phyloP scores from a whole-genome alignment of 768 basidiomycete genomes.

The Psilocybe cubensis region DNA sequence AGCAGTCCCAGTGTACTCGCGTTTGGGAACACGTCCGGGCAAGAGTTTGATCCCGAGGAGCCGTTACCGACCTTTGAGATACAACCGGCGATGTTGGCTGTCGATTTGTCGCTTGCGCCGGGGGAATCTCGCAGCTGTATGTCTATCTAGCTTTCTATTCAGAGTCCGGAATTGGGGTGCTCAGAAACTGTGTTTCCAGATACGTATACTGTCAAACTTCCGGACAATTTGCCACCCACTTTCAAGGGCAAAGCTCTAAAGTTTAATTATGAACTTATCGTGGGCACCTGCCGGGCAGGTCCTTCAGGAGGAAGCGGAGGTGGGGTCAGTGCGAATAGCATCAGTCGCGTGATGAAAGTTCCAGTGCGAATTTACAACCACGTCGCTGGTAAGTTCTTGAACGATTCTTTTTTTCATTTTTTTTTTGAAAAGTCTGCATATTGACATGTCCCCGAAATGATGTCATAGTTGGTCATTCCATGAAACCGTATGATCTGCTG shows the following conservation, averaged over 20 bases:
- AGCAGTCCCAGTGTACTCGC: slow-evolving; percentile 18
- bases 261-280: slow-evolving; percentile 90
- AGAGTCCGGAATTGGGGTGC: background rate
- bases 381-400: slow-evolving; percentile 63
- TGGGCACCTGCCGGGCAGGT: slow-evolving; percentile 80
- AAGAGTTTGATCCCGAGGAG: slow-evolving; percentile 59
- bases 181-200: slow-evolving; percentile 47
- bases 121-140: slow-evolving; percentile 85
- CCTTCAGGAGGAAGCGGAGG: slow-evolving; percentile 27
- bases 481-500: slow-evolving; percentile 79
- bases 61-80: slow-evolving; percentile 87
- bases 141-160: slow-evolving; percentile 31
- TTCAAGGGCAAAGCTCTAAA: slow-evolving; percentile 82
- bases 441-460: background rate
- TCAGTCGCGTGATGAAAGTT: slow-evolving; percentile 84
- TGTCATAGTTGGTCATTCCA: slow-evolving; percentile 51
- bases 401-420: background rate
- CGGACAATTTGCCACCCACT: slow-evolving; percentile 85
- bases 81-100: slow-evolving; percentile 85
- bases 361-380: slow-evolving; percentile 92
- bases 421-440: background rate
- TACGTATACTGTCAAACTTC: slow-evolving; percentile 77
- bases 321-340: slow-evolving; percentile 47
- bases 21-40: slow-evolving; percentile 13
- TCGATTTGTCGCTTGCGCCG: slow-evolving; percentile 82